Evolutionary conservation across 1,139 yeast genomes (phyloP).

Genomic region (Petasospora fabianii): DNA sequence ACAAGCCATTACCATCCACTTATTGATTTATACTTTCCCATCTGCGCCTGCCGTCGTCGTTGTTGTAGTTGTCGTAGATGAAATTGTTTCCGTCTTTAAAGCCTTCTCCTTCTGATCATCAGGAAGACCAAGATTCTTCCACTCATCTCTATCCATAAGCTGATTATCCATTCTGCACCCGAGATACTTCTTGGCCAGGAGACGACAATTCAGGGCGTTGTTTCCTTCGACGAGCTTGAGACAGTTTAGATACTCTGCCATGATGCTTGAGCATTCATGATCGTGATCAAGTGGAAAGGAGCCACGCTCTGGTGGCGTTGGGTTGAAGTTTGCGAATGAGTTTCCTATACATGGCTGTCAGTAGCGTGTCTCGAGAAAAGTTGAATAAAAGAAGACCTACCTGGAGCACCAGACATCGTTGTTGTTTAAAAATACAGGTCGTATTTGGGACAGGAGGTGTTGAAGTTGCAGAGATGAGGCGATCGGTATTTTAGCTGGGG

Average conservation of each 20-base stretch:
- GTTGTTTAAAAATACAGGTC: too few species aligned
- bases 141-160: conserved; percentile 76
- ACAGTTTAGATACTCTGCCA: conserved; percentile 75
- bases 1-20: too few species aligned
- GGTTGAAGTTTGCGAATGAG: conserved; percentile 36
- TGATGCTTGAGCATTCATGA: conserved; percentile 74
- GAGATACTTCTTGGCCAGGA: conserved; percentile 76
- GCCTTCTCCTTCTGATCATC: conserved; percentile 40
- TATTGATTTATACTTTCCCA: not conserved
- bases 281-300: conserved; percentile 94
- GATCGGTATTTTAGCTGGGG: not conserved
- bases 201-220: conserved; percentile 86
- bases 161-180: conserved; percentile 89
- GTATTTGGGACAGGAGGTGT: too few species aligned
- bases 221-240: conserved; percentile 72
- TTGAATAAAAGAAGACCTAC: conserved; percentile 8
- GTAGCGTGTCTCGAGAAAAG: not conserved
- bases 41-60: not conserved
- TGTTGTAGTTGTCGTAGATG: not conserved
- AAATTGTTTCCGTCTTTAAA: too few species aligned
- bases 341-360: conserved; percentile 20
- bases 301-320: conserved; percentile 95
- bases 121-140: conserved; percentile 85
- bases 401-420: conserved; percentile 28
- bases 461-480: not conserved